Evolutionary conservation across 1,139 yeast genomes (phyloP), one percentile per base, ranked within the genome.

Genomic region (Yamadazyma diddensiae): DNA sequence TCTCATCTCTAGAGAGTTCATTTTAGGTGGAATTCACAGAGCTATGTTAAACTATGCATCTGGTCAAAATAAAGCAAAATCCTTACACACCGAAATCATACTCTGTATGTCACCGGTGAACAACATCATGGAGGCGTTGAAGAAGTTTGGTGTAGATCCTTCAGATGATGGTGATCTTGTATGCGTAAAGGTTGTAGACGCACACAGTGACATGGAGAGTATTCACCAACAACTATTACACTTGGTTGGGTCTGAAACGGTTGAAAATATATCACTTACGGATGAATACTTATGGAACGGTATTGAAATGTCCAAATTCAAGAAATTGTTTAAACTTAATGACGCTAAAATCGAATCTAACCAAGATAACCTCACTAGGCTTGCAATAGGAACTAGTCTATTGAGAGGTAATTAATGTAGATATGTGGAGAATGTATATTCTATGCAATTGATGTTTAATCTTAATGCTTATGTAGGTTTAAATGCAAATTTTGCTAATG

Each of bases 71-170:
- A 57, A 55, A 39, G 69, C 75, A 22, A 65, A 63, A 29, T 59
- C 70, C 1, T 49, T 69, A 34, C 59, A 67, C 40, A 61, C 74
- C 0, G 74, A 69, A 41, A 62, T 68, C 22, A 58, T 69, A 15
- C 57, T 61, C 41, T 64, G 57, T 39, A 53, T 69, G 37, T 63
- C 70, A 3, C 73, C 74, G 2, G 54, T 62, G 11, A 69, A 67
- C 49, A 68, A 65, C 38, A 64, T 69, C 28, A 55, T 58, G 53
- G 73, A 69, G 36, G 71, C 74, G 1, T 52, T 69, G 39, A 60
- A 55, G 34, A 44, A 62, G 35, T 69, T 69, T 46, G 74, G 74
- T 1, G 57, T 69, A 12, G 68, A 62, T 44, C 53, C 53, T 11
- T 27, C 39, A 46, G 8, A 55, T 15, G 38, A 28, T 6, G 15